A percentile compares a stretch with the other conserved stretches of the same genome.
Conservation (phyloP, 1,139 yeast species). For the Diutina siamensis region DNA sequence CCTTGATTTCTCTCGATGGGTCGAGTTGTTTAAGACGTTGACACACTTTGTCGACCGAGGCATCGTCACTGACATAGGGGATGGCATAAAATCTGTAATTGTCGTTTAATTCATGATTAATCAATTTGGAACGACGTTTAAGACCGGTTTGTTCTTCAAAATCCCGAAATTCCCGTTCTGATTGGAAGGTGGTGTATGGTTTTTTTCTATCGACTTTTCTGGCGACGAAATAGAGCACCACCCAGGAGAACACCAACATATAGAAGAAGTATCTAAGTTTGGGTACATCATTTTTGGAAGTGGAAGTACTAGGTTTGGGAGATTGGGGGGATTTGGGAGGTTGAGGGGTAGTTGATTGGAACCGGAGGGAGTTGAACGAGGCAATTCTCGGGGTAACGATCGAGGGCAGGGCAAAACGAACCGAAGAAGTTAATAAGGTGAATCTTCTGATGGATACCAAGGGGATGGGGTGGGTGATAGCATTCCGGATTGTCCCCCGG, state of each 20-base stretch:
- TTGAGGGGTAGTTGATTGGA: background rate
- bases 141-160: slow-evolving; percentile 40
- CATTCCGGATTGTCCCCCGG: background rate
- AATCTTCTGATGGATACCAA: background rate
- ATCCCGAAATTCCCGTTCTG: slow-evolving; percentile 49
- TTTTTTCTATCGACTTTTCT: slow-evolving; percentile 35
- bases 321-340: background rate
- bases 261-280: slow-evolving; percentile 38
- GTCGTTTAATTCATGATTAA: slow-evolving; percentile 18
- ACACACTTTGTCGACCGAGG: slow-evolving; percentile 14
- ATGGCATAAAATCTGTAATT: slow-evolving; percentile 31
- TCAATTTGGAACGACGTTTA: slow-evolving; percentile 39
- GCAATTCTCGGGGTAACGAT: too few relatives aligned
- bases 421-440: background rate
- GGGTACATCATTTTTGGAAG: slow-evolving; percentile 18
- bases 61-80: slow-evolving; percentile 24
- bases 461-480: background rate
- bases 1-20: slow-evolving; percentile 25
- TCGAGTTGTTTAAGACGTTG: slow-evolving; percentile 11
- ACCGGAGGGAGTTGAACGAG: background rate
- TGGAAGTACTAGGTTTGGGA: background rate
- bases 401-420: too few relatives aligned
- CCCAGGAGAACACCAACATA: slow-evolving; percentile 40
- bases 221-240: slow-evolving; percentile 41
- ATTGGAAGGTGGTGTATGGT: slow-evolving; percentile 36